Evolutionary conservation across 331 rosid species (phyloP).

Genomic region (Cydonia oblonga): DNA sequence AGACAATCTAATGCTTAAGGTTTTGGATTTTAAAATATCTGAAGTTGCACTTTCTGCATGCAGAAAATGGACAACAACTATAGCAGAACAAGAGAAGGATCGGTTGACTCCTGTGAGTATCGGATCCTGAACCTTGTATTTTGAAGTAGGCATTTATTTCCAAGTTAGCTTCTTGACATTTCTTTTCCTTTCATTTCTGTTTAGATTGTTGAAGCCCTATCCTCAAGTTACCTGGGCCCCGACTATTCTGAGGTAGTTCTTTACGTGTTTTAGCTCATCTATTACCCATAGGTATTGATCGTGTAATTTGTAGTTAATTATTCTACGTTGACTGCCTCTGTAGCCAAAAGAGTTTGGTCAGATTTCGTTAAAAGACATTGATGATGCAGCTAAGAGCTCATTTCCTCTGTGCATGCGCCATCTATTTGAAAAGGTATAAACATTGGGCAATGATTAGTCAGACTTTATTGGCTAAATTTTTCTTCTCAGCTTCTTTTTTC

Average conservation of each 20-base stretch:
- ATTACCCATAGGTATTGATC: not conserved
- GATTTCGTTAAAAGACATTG: conserved; percentile 65
- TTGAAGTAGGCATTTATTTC: not conserved
- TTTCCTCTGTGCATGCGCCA: conserved; percentile 95
- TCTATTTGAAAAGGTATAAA: conserved; percentile 75
- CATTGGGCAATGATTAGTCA: not conserved
- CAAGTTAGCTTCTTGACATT: conserved; percentile 23
- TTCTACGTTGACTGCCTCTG: conserved; percentile 17
- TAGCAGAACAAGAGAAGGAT: conserved; percentile 69
- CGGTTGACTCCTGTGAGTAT: conserved; percentile 81
- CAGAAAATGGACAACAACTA: conserved; percentile 87
- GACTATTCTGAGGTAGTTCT: conserved; percentile 76
- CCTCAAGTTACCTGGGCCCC: conserved; percentile 84
- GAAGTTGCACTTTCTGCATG: conserved; percentile 22
- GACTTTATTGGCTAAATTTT: not conserved
- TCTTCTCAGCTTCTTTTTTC: not conserved
- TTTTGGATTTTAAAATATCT: conserved; percentile 4
- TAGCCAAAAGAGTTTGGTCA: conserved; percentile 68
- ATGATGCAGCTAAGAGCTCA: conserved; percentile 71
- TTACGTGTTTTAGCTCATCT: conserved; percentile 6
- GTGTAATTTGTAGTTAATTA: conserved; percentile 10
- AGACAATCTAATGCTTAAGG: not conserved
- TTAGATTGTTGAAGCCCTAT: conserved; percentile 85
- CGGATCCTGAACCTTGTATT: conserved; percentile 1
- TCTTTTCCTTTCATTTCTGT: conserved; percentile 4